Conservation (phyloP, 306 rosid genomes). For the Acacia confusa region DNA sequence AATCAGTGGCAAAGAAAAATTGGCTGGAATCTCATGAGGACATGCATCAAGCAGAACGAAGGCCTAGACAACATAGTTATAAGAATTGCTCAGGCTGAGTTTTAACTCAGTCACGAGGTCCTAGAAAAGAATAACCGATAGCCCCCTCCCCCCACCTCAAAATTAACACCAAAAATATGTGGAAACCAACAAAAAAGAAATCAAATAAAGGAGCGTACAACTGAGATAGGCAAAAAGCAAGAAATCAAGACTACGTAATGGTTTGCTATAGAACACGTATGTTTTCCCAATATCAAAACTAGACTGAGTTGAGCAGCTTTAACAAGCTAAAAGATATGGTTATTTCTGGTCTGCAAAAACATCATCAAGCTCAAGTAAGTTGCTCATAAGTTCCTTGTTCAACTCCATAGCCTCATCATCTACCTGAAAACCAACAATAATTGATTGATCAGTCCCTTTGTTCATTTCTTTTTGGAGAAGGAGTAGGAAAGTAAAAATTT, state of each 20-base stretch:
- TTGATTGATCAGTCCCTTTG: neutral
- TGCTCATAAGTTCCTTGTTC: constrained; percentile 81
- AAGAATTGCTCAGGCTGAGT: constrained; percentile 27
- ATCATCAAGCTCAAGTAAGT: constrained; percentile 90
- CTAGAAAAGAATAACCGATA: constrained; percentile 19
- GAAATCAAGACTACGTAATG: neutral
- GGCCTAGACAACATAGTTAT: constrained; percentile 11
- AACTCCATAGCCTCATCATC: constrained; percentile 91
- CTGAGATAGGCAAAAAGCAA: too few species aligned
- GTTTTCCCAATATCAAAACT: constrained; percentile 17
- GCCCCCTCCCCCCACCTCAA: neutral
- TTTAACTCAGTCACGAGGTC: neutral
- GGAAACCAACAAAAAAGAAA: neutral
- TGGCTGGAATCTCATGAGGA: neutral
- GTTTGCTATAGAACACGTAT: constrained; percentile 30
- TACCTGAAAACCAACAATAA: constrained; percentile 61
- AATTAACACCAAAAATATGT: neutral
- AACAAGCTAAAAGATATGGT: constrained; percentile 7
- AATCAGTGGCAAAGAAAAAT: constrained; percentile 18
- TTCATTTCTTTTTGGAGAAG: neutral
- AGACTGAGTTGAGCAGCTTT: constrained; percentile 34
- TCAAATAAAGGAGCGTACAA: constrained; percentile 11
- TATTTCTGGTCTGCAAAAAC: constrained; percentile 90
- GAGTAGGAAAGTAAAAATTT: neutral
- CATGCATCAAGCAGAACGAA: constrained; percentile 10